Conservation (phyloP, 805 yeast genomes). For the Lachancea sp. region DNA sequence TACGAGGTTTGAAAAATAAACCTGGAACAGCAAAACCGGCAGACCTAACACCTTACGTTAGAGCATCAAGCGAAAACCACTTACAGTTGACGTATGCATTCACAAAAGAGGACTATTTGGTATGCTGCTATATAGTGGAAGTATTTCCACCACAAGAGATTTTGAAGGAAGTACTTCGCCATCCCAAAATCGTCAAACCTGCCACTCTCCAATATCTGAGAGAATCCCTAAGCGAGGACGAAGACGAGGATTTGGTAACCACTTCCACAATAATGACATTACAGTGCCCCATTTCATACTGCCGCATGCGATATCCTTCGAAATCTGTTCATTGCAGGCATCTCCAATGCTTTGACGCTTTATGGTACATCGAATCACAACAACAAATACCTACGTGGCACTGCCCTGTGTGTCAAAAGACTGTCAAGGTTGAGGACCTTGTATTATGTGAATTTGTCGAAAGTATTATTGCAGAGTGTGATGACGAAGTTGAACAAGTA, state of each 20-base stretch:
- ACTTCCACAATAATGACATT: slow-evolving; percentile 61
- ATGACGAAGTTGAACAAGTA: slow-evolving; percentile 55
- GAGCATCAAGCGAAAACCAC: slow-evolving; percentile 33
- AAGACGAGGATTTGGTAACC: slow-evolving; percentile 67
- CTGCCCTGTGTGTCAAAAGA: slow-evolving; percentile 73
- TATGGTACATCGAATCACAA: slow-evolving; percentile 67
- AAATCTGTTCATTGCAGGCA: slow-evolving; percentile 70
- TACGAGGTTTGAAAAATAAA: slow-evolving; percentile 69
- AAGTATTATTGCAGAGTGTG: slow-evolving; percentile 51
- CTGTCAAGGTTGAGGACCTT: slow-evolving; percentile 48
- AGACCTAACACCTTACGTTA: slow-evolving; percentile 53
- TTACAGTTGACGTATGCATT: slow-evolving; percentile 54
- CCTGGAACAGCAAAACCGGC: slow-evolving; percentile 81
- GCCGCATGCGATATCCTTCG: slow-evolving; percentile 64
- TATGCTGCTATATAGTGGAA: slow-evolving; percentile 57
- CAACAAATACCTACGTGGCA: slow-evolving; percentile 76
- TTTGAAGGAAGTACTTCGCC: slow-evolving; percentile 35
- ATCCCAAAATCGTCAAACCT: slow-evolving; percentile 48
- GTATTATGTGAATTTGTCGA: slow-evolving; percentile 68
- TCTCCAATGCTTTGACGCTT: slow-evolving; percentile 82
- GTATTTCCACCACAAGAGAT: slow-evolving; percentile 38
- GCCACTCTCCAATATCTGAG: slow-evolving; percentile 46
- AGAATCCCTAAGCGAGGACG: slow-evolving; percentile 36
- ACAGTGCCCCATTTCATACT: slow-evolving; percentile 72
- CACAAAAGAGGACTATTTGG: slow-evolving; percentile 43